Evolutionary conservation across 345 rosid genomes (phyloP).

Genomic region (Dovyalis caffra): DNA sequence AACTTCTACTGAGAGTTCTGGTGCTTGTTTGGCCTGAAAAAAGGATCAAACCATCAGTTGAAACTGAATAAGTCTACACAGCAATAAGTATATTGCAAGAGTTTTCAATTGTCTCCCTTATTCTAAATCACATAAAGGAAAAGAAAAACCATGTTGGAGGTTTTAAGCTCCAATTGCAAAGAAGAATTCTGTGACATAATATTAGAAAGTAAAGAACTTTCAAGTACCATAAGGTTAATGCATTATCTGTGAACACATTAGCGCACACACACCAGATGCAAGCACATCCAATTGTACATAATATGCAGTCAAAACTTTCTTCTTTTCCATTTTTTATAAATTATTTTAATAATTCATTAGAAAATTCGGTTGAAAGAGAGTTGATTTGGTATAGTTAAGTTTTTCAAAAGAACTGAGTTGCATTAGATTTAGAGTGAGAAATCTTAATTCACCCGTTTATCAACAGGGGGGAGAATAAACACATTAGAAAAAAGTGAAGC

Average conservation of each 20-base stretch:
- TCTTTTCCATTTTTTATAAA: not conserved
- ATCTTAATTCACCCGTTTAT: not conserved
- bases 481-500: not conserved
- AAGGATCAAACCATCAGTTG: not conserved
- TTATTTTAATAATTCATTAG: not conserved
- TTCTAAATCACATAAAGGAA: not conserved
- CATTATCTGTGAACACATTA: not conserved
- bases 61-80: not conserved
- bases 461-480: not conserved
- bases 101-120: not conserved
- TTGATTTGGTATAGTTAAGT: not conserved
- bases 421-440: not conserved
- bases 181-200: not conserved
- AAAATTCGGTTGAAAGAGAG: not conserved
- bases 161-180: not conserved
- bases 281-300: not conserved
- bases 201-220: not conserved
- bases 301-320: not conserved
- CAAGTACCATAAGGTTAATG: not conserved
- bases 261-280: not conserved
- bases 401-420: not conserved
- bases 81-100: not conserved
- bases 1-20: slow-evolving; percentile 12
- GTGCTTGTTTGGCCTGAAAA: slow-evolving; percentile 29
- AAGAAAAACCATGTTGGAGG: not conserved